Evolutionary conservation across 805 yeast genomes (phyloP).

Genomic region (Cyberlindnera veronae): DNA sequence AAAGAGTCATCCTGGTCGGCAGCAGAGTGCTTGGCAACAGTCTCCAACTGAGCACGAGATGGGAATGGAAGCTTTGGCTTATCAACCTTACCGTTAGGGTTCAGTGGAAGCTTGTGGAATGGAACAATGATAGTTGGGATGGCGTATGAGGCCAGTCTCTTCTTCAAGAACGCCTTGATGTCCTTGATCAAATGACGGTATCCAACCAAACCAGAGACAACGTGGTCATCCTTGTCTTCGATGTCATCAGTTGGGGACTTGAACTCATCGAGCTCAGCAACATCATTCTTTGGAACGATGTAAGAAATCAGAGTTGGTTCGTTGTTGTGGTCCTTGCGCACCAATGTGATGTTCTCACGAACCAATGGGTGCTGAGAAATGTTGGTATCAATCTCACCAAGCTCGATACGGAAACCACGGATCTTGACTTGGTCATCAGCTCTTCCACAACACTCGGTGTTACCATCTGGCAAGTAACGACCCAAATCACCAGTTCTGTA

Average conservation of each 20-base stretch:
- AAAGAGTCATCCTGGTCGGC: conserved; percentile 43
- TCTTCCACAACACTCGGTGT: conserved; percentile 97
- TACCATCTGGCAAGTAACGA: conserved; percentile 93
- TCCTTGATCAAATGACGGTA: conserved; percentile 77
- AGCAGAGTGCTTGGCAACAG: conserved; percentile 55
- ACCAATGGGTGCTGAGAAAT: conserved; percentile 90
- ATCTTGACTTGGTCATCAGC: conserved; percentile 99
- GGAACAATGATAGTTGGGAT: conserved; percentile 92
- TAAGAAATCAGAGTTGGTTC: conserved; percentile 91
- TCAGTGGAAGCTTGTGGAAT: conserved; percentile 78
- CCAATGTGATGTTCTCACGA: conserved; percentile 89
- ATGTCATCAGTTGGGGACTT: conserved; percentile 42
- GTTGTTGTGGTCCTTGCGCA: conserved; percentile 85
- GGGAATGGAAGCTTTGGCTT: conserved; percentile 97
- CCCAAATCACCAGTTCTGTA: conserved; percentile 98
- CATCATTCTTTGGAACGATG: conserved; percentile 75
- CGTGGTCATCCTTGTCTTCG: conserved; percentile 49
- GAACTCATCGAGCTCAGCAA: conserved; percentile 41
- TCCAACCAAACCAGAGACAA: conserved; percentile 74
- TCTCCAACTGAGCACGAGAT: conserved; percentile 75
- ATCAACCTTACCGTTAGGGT: conserved; percentile 98
- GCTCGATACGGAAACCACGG: conserved; percentile 96
- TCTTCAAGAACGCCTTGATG: conserved; percentile 77
- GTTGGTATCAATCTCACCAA: conserved; percentile 98
- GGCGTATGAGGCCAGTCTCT: conserved; percentile 88